These are phyloP conservation scores for Pythium phragmitis DNA, from an alignment of 352 stramenopile species.

Conservation along the genomic window DNA sequence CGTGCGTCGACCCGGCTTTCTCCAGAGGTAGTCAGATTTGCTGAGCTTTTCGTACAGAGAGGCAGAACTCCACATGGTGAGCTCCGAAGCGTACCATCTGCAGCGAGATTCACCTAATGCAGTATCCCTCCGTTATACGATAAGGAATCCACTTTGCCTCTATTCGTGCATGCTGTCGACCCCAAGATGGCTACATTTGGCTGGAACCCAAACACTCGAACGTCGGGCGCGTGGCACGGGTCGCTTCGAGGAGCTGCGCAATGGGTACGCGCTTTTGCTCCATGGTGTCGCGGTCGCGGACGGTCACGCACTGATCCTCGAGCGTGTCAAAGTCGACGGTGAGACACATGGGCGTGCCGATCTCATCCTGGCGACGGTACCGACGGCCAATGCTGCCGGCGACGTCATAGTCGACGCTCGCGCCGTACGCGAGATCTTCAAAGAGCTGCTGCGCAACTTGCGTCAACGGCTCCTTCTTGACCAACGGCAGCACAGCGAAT, in stretches of 20 bases:
- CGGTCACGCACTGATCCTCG: constrained; percentile 94
- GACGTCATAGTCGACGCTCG: constrained; percentile 92
- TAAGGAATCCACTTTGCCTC: constrained; percentile 11
- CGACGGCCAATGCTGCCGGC: constrained; percentile 85
- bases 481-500: constrained; percentile 91
- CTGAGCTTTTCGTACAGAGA: constrained; percentile 3
- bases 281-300: constrained; percentile 95
- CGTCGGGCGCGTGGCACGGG: constrained; percentile 32
- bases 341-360: constrained; percentile 96
- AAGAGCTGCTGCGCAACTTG: constrained; percentile 90
- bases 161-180: constrained; percentile 5
- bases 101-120: background rate
- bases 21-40: background rate
- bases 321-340: constrained; percentile 98
- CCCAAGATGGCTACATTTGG: constrained; percentile 20
- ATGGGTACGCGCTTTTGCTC: constrained; percentile 94
- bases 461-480: constrained; percentile 95
- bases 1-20: constrained; percentile 7
- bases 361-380: constrained; percentile 97
- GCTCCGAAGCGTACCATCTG: background rate
- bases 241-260: constrained; percentile 78
- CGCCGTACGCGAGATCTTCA: constrained; percentile 80
- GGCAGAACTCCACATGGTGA: constrained; percentile 5
- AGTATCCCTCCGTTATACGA: background rate
- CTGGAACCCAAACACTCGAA: constrained; percentile 35